Evolutionary conservation across 352 stramenopile genomes (phyloP).

Genomic region (Pythium brachiatum): DNA sequence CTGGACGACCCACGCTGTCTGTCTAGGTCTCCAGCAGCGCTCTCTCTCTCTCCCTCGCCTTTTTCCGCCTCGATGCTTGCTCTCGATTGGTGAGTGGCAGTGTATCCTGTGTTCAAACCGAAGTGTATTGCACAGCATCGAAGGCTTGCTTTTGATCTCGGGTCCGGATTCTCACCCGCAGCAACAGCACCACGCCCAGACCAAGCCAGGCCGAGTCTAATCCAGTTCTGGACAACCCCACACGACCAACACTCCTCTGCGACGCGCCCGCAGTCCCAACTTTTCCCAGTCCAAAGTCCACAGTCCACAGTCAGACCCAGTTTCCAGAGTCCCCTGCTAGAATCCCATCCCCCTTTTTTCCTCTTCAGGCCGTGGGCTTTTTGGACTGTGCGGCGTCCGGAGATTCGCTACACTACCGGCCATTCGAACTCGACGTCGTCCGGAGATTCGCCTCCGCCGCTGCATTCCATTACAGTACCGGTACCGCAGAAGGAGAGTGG

Average conservation of each 20-base stretch:
- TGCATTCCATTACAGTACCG: not conserved
- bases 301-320: not conserved
- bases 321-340: not conserved
- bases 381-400: not conserved
- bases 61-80: not conserved
- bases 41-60: not conserved
- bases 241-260: not conserved
- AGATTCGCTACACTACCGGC: constrained; percentile 6
- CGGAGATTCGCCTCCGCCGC: not conserved
- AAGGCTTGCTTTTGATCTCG: not conserved
- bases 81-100: too few relatives aligned
- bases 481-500: too few relatives aligned
- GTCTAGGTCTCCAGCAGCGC: not conserved
- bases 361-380: not conserved
- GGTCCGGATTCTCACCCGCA: not conserved
- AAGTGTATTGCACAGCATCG: not conserved
- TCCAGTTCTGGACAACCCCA: not conserved
- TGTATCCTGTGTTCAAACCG: too few relatives aligned
- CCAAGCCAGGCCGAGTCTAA: not conserved
- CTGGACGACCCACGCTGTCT: not conserved
- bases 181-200: too few relatives aligned
- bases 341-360: not conserved
- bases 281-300: not conserved
- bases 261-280: not conserved
- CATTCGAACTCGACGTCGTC: not conserved